Evolutionary conservation across 2,329 filamentous ascomycete genomes (phyloP).

Genomic region (Cladobotryum protrusum): DNA sequence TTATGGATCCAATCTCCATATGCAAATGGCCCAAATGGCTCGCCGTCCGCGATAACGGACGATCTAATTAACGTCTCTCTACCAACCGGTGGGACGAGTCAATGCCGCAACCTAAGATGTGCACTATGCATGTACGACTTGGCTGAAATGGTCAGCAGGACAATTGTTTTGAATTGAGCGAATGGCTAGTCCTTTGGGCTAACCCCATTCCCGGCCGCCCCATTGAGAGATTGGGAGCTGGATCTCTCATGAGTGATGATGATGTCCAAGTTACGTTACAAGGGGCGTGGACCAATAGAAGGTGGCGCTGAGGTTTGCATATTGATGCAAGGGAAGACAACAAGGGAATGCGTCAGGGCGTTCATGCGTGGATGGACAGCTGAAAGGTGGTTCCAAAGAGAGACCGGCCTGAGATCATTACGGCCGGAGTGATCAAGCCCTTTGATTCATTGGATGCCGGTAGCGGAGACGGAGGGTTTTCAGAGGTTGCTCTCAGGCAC

Average conservation of each 20-base stretch:
- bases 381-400: too few relatives aligned
- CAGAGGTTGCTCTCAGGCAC: too few relatives aligned
- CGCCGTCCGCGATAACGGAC: constrained; percentile 4
- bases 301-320: neutral
- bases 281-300: neutral
- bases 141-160: constrained; percentile 4
- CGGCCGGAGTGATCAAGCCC: too few relatives aligned
- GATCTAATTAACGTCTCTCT: constrained; percentile 1
- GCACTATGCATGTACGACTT: neutral
- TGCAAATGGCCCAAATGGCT: constrained; percentile 6
- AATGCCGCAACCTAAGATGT: neutral
- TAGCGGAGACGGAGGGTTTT: too few relatives aligned
- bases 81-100: neutral
- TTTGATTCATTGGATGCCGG: too few relatives aligned
- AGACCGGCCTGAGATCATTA: too few relatives aligned
- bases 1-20: neutral
- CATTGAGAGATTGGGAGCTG: too few relatives aligned
- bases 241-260: too few relatives aligned
- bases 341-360: neutral
- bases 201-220: too few relatives aligned
- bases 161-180: neutral
- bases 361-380: too few relatives aligned
- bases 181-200: neutral
- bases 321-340: neutral
- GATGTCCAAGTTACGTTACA: too few relatives aligned